Evolutionary conservation across 495 filamentous ascomycete genomes (phyloP).

Genomic region (Penicillium egyptiacum): DNA sequence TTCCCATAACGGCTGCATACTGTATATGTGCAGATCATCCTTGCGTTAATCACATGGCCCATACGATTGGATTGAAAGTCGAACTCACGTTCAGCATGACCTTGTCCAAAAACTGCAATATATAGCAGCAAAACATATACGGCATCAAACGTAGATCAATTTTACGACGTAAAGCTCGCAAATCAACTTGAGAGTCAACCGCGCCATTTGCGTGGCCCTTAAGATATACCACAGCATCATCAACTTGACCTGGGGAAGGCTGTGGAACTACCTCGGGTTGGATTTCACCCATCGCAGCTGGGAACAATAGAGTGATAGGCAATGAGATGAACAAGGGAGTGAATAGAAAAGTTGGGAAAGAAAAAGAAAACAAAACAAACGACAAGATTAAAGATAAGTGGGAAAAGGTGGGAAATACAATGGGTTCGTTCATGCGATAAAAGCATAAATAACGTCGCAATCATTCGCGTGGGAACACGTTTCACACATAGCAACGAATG

Average conservation of each 20-base stretch:
- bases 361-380: neutral
- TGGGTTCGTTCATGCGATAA: neutral
- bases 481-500: neutral
- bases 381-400: neutral
- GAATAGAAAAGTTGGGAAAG: neutral
- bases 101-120: conserved; percentile 67
- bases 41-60: neutral
- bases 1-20: conserved; percentile 60
- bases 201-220: conserved; percentile 19
- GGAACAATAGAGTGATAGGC: neutral
- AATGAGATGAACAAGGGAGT: neutral
- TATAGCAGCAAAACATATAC: conserved; percentile 61
- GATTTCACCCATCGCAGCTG: conserved; percentile 16
- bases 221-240: conserved; percentile 41
- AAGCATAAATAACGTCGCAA: neutral
- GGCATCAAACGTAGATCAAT: conserved; percentile 54
- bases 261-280: conserved; percentile 11
- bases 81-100: conserved; percentile 56
- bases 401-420: conserved; percentile 2
- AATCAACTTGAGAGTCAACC: conserved; percentile 13
- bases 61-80: conserved; percentile 7
- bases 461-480: neutral
- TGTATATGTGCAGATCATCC: neutral
- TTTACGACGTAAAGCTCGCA: conserved; percentile 34
- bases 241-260: conserved; percentile 18